phyloP scores from a whole-genome alignment of 495 filamentous ascomycete genomes.

The Paragyromitra xinjiangensis region DNA sequence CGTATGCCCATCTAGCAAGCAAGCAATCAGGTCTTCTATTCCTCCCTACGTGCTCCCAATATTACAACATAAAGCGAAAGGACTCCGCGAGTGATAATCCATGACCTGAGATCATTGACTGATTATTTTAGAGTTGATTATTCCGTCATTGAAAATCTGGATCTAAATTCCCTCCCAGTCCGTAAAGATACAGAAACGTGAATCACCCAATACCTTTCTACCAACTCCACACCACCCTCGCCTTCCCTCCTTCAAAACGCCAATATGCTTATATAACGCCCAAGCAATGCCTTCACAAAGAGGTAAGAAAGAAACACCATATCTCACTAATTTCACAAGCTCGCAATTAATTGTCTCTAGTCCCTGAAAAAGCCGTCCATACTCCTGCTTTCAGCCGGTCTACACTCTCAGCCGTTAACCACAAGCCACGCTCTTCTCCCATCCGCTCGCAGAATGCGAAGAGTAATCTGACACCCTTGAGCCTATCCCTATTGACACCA shows the following conservation, averaged over 20 bases:
- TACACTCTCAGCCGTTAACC: slow-evolving; percentile 61
- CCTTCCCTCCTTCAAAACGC: slow-evolving; percentile 14
- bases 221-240: not conserved
- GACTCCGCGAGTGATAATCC: too few relatives aligned
- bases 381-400: slow-evolving; percentile 67
- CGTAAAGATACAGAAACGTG: not conserved
- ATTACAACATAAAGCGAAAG: too few relatives aligned
- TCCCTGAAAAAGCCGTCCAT: slow-evolving; percentile 63
- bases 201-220: not conserved
- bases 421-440: slow-evolving; percentile 59
- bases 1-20: too few relatives aligned
- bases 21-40: too few relatives aligned
- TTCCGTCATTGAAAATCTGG: not conserved
- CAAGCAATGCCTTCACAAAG: slow-evolving; percentile 1
- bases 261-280: slow-evolving; percentile 32
- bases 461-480: slow-evolving; percentile 78
- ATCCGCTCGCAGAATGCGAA: slow-evolving; percentile 80
- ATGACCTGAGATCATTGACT: too few relatives aligned
- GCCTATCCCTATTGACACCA: slow-evolving; percentile 70
- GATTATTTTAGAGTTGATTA: too few relatives aligned
- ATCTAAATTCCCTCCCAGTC: not conserved
- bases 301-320: slow-evolving; percentile 14
- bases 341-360: not conserved
- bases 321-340: not conserved
- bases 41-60: too few relatives aligned